These are phyloP conservation scores for Microbotryum silenes-acaulis DNA, from an alignment of 1,284 basidiomycete genomes.

Conservation along the genomic window DNA sequence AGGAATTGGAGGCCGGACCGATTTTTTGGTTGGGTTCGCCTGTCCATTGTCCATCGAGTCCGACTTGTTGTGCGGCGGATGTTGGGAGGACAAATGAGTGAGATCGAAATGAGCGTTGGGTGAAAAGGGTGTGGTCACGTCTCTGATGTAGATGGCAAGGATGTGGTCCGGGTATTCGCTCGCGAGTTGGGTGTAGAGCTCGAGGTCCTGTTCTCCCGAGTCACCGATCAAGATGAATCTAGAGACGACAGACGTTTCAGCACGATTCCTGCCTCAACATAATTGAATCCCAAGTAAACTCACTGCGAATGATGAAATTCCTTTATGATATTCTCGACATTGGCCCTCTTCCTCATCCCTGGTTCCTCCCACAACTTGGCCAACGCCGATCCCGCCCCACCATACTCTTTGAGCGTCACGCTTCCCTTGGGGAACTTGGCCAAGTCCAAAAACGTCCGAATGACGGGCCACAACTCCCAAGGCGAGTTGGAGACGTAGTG, in stretches of 20 bases:
- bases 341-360: slow-evolving; percentile 62
- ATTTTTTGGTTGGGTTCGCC: not conserved
- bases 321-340: slow-evolving; percentile 58
- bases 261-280: not conserved
- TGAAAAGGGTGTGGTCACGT: slow-evolving; percentile 48
- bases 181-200: slow-evolving; percentile 49
- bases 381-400: slow-evolving; percentile 56
- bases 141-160: slow-evolving; percentile 63
- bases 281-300: not conserved
- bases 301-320: slow-evolving; percentile 48
- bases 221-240: slow-evolving; percentile 79
- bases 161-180: slow-evolving; percentile 57
- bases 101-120: not conserved
- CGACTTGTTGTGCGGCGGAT: not conserved
- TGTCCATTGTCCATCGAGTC: not conserved
- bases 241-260: slow-evolving; percentile 44
- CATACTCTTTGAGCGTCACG: slow-evolving; percentile 63
- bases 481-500: slow-evolving; percentile 71
- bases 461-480: slow-evolving; percentile 70
- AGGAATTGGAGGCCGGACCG: not conserved
- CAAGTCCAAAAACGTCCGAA: slow-evolving; percentile 68
- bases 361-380: slow-evolving; percentile 67
- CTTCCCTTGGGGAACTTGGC: slow-evolving; percentile 59
- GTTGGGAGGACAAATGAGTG: not conserved
- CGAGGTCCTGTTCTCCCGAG: slow-evolving; percentile 78